Conservation (phyloP, 2,329 filamentous ascomycete species). For the Dactylellina sp. region DNA sequence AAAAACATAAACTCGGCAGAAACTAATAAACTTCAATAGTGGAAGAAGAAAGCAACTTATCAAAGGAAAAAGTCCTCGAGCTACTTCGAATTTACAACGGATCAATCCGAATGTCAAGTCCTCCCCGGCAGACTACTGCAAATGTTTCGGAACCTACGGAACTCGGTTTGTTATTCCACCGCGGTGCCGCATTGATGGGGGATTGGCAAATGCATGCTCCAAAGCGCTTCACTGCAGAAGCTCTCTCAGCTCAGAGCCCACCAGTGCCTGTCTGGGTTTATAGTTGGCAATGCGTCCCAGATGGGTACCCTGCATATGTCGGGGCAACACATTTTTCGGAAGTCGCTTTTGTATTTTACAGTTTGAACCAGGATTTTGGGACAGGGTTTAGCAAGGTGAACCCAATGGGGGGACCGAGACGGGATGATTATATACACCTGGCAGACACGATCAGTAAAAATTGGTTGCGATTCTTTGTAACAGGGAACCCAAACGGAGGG, state of each 20-base stretch:
- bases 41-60: too few relatives aligned
- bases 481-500: too few relatives aligned
- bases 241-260: slow-evolving; percentile 68
- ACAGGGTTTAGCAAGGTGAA: slow-evolving; percentile 27
- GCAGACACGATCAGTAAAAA: too few relatives aligned
- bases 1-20: slow-evolving; percentile 1
- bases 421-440: too few relatives aligned
- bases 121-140: too few relatives aligned
- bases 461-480: too few relatives aligned
- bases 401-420: slow-evolving; percentile 16
- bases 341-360: slow-evolving; percentile 62
- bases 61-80: too few relatives aligned
- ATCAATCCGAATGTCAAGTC: slow-evolving; percentile 48
- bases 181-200: slow-evolving; percentile 69
- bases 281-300: slow-evolving; percentile 71
- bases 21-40: too few relatives aligned
- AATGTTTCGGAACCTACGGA: too few relatives aligned
- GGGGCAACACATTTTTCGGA: slow-evolving; percentile 69
- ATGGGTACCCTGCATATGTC: slow-evolving; percentile 64
- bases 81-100: too few relatives aligned
- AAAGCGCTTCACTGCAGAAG: slow-evolving; percentile 68
- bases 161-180: slow-evolving; percentile 68
- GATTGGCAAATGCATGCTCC: slow-evolving; percentile 70
- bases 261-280: slow-evolving; percentile 71
- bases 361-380: slow-evolving; percentile 44